A percentile compares a stretch with the other conserved stretches of the same genome.
Conservation (phyloP, 305 asterid species). For the Euphrasia arctica region DNA sequence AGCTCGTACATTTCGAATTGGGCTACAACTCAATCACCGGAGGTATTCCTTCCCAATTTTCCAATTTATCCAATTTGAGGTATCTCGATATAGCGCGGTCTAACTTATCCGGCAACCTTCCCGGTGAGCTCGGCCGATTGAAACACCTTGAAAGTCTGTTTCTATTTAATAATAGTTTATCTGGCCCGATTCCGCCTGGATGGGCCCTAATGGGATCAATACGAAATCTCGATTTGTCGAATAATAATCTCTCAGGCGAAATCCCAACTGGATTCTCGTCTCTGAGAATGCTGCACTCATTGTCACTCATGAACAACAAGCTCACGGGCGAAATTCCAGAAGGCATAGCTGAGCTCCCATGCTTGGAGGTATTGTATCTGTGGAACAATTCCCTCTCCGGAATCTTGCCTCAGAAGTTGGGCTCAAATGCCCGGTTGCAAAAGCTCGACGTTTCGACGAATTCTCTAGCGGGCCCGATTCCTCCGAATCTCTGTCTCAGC, state of each 20-base stretch:
- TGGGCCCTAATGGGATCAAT: slow-evolving; percentile 43
- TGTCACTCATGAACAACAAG: slow-evolving; percentile 62
- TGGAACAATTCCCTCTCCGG: slow-evolving; percentile 92
- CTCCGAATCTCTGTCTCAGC: slow-evolving; percentile 64
- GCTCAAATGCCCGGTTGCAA: slow-evolving; percentile 59
- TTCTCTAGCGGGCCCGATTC: slow-evolving; percentile 65
- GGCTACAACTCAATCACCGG: slow-evolving; percentile 62
- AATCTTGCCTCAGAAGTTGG: slow-evolving; percentile 58
- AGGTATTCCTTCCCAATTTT: slow-evolving; percentile 47
- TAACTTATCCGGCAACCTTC: slow-evolving; percentile 66
- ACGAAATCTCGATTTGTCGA: slow-evolving; percentile 62
- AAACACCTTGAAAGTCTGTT: slow-evolving; percentile 43
- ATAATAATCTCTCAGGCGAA: slow-evolving; percentile 58
- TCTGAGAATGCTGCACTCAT: slow-evolving; percentile 34
- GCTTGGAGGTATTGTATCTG: slow-evolving; percentile 47
- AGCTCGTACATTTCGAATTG: slow-evolving; percentile 61
- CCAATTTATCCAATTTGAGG: slow-evolving; percentile 36
- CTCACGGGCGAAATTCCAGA: slow-evolving; percentile 70
- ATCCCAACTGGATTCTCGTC: slow-evolving; percentile 50
- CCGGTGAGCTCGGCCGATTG: slow-evolving; percentile 46
- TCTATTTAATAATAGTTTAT: slow-evolving; percentile 52
- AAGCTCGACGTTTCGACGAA: slow-evolving; percentile 78
- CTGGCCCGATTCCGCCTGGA: slow-evolving; percentile 58
- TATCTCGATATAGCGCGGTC: slow-evolving; percentile 68
- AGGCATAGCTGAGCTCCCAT: slow-evolving; percentile 68